phyloP scores from a whole-genome alignment of 192 early-diverging fungal species.

The Mortierella hygrophila region DNA sequence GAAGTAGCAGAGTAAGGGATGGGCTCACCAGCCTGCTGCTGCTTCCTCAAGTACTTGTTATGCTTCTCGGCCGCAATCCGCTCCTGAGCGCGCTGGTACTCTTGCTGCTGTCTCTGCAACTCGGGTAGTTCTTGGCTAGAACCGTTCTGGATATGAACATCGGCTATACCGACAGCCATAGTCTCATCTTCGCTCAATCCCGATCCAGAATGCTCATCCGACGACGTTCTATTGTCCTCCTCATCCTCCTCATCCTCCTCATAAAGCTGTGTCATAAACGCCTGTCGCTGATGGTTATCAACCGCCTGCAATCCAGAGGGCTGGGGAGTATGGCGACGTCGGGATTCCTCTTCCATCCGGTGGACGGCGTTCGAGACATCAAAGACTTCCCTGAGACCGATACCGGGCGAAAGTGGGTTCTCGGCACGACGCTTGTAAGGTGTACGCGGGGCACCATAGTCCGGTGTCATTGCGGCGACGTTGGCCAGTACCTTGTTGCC shows the following conservation, averaged over 20 bases:
- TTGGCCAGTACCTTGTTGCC: constrained; percentile 22
- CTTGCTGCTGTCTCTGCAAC: constrained; percentile 19
- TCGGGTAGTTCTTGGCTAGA: neutral
- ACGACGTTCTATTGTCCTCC: neutral
- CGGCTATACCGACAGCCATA: constrained; percentile 10
- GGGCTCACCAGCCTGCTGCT: constrained; percentile 30
- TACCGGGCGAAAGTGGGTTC: constrained; percentile 61
- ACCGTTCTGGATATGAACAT: constrained; percentile 15
- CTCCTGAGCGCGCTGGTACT: constrained; percentile 44
- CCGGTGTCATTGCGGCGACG: constrained; percentile 25
- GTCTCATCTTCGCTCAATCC: constrained; percentile 26
- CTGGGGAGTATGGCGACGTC: constrained; percentile 3
- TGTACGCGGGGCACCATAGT: constrained; percentile 15
- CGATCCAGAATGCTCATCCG: constrained; percentile 15
- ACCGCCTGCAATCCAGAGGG: neutral
- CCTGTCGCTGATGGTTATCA: constrained; percentile 15
- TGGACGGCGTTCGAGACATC: constrained; percentile 81
- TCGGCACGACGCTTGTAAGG: constrained; percentile 55
- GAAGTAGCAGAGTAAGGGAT: constrained; percentile 10
- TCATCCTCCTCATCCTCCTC: constrained; percentile 23
- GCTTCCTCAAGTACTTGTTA: constrained; percentile 18
- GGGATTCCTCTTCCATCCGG: constrained; percentile 73
- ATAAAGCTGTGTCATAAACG: constrained; percentile 23
- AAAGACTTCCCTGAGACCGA: constrained; percentile 73
- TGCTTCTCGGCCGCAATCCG: constrained; percentile 44